Evolutionary conservation across 139 green algal species (phyloP).

Genomic region (Edaphochlamys debaryana): DNA sequence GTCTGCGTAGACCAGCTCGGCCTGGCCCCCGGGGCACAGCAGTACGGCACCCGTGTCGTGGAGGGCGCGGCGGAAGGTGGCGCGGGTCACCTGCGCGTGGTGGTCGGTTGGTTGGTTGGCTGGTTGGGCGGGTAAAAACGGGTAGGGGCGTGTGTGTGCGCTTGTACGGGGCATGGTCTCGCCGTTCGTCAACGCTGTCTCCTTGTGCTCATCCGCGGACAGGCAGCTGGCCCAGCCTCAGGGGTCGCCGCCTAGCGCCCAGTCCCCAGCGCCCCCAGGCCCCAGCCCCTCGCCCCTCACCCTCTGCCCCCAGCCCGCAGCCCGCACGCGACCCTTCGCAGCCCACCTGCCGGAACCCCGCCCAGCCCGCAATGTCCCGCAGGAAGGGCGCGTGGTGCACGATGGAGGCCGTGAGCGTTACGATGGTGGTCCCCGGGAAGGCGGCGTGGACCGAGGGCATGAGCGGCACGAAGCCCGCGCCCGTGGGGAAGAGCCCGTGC

Average conservation of each 20-base stretch:
- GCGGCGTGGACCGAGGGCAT: slow-evolving; percentile 47
- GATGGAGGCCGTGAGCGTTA: slow-evolving; percentile 70
- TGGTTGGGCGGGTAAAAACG: slow-evolving; percentile 30
- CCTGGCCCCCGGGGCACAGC: slow-evolving; percentile 87
- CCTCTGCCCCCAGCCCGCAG: no score
- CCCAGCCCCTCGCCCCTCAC: no score
- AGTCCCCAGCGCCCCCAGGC: no score
- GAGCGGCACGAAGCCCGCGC: slow-evolving; percentile 78
- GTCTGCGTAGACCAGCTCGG: slow-evolving; percentile 71
- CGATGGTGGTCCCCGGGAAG: neutral
- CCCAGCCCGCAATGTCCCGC: slow-evolving; percentile 70
- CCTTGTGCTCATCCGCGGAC: no score
- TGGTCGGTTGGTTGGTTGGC: neutral
- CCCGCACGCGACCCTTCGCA: no score
- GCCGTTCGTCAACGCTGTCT: no score
- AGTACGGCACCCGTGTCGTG: slow-evolving; percentile 74
- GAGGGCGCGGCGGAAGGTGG: slow-evolving; percentile 74
- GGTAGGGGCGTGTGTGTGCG: slow-evolving; percentile 24
- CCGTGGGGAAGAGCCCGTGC: slow-evolving; percentile 86
- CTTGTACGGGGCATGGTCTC: no score
- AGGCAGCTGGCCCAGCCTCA: no score
- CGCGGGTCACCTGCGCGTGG: slow-evolving; percentile 60
- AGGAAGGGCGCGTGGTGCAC: slow-evolving; percentile 74
- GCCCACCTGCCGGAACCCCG: slow-evolving; percentile 70
- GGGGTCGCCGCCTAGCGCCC: no score